Percentiles rank a stretch among this genome's conserved stretches.
These are phyloP conservation scores for Didymella segeticola DNA, from an alignment of 2,329 filamentous ascomycete species.

Conservation along the genomic window DNA sequence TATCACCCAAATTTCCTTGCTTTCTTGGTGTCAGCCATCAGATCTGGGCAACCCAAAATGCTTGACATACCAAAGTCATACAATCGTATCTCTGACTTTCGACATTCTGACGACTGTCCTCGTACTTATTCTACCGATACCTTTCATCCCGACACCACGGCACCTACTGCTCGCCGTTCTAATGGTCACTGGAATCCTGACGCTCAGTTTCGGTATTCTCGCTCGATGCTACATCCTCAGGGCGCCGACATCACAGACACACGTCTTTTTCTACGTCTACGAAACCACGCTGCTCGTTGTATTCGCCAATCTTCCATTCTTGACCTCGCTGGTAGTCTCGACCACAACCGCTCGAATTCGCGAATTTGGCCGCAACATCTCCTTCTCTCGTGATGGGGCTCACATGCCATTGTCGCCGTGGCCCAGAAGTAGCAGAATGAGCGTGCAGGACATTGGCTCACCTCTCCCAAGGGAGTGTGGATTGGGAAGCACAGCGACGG, in stretches of 20 bases:
- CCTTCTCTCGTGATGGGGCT: constrained; percentile 14
- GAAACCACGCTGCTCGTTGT: constrained; percentile 26
- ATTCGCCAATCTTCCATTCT: constrained; percentile 40
- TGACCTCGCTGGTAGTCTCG: constrained; percentile 31
- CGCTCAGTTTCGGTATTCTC: constrained; percentile 24
- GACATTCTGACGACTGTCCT: constrained; percentile 24
- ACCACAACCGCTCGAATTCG: constrained; percentile 24
- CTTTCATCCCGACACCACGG: constrained; percentile 39
- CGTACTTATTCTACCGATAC: constrained; percentile 31
- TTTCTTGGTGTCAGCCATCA: constrained; percentile 31
- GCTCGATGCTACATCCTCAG: constrained; percentile 23
- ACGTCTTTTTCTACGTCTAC: constrained; percentile 27
- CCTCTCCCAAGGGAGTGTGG: not conserved
- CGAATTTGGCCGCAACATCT: constrained; percentile 16
- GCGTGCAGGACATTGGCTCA: not conserved
- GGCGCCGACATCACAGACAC: constrained; percentile 1
- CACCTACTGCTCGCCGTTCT: constrained; percentile 30
- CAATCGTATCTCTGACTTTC: constrained; percentile 17
- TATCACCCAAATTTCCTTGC: constrained; percentile 25
- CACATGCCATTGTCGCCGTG: constrained; percentile 21
- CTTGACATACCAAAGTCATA: constrained; percentile 27
- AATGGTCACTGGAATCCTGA: constrained; percentile 24
- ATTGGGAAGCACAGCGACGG: not conserved
- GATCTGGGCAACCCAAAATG: constrained; percentile 23
- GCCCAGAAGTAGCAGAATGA: constrained; percentile 22